phyloP scores from a whole-genome alignment of 164 flowering plant genomes.

The Magnolia kwangsiensis region DNA sequence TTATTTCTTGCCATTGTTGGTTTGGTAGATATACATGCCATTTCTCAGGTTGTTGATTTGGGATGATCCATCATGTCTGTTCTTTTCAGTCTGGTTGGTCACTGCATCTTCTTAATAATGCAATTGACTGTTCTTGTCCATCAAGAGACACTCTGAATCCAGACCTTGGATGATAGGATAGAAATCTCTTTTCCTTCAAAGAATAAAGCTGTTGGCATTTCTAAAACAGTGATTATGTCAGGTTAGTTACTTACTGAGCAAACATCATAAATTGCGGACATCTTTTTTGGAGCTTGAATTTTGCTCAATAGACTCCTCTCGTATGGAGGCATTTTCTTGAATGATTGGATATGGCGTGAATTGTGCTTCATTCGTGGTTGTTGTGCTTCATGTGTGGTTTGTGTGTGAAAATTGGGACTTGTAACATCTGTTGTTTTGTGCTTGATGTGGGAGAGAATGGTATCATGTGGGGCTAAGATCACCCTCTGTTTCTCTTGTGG shows the following conservation, averaged over 20 bases:
- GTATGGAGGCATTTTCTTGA: background rate
- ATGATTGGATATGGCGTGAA: background rate
- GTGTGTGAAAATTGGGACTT: background rate
- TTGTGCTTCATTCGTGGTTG: background rate
- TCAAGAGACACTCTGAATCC: background rate
- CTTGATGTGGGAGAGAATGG: constrained; percentile 5
- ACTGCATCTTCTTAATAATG: constrained; percentile 6
- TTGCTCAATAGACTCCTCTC: background rate
- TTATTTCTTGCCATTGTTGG: constrained; percentile 10
- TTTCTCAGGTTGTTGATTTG: background rate
- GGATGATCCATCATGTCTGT: background rate
- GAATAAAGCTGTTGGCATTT: background rate
- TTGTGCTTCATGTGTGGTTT: constrained; percentile 1
- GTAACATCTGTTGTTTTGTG: background rate
- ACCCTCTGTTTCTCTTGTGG: background rate
- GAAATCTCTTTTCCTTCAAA: background rate
- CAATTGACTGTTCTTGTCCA: background rate
- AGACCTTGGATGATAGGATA: background rate
- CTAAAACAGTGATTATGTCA: background rate
- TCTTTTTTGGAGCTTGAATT: background rate
- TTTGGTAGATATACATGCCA: constrained; percentile 2
- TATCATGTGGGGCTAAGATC: background rate
- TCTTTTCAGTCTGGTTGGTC: constrained; percentile 10
- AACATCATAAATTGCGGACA: background rate
- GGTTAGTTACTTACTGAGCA: background rate